Evolutionary conservation across 139 green algal species (phyloP), one percentile per base, ranked within the genome.

Genomic region (Chlorella sp.): DNA sequence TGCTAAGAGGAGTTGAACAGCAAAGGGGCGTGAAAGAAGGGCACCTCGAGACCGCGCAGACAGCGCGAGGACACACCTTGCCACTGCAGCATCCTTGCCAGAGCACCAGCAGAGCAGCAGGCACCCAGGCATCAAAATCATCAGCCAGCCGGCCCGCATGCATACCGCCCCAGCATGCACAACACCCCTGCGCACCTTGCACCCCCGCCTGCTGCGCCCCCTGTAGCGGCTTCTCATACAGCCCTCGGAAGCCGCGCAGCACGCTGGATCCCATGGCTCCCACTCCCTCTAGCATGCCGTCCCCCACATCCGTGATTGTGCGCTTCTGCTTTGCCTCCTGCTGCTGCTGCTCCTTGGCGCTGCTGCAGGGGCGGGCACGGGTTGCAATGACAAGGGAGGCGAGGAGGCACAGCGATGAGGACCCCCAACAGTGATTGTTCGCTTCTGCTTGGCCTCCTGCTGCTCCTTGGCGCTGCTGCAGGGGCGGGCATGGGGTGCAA

Each of bases 181-280:
- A 60, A 0, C 61, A n/a, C 3, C 60, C 9, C n/a, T 2, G 15
- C 86, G 26, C 77, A 96, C 95, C 93, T 91, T 92, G 82, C 24
- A 98, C 85, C 19, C 97, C 97, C 19, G 92, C 88, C 75, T 92
- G 73, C 89, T 95, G 90, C 2, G 95, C 96, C 7, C 97, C 97
- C 86, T 97, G 86, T 81, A 98, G 28, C 24, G 97, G 97, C 91
- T 97, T 96, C n/a, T 92, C 92, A 22, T 99, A 88, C 14, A 99
- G 93, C 40, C 97, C 97, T 30, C 92, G 93, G 36, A 97, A 93
- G 19, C 97, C 97, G 18, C 92, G 82, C 93, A 94, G 90, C 42
- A 99, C 42, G 53, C 93, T 91, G 80, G 95, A 92, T 53, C 94
- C 96, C 3, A 99, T 90, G 7, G 96, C 95, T 2, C 92, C 91